Evolutionary conservation across 441 rosid genomes (phyloP).

Genomic region (Melastoma candidum): DNA sequence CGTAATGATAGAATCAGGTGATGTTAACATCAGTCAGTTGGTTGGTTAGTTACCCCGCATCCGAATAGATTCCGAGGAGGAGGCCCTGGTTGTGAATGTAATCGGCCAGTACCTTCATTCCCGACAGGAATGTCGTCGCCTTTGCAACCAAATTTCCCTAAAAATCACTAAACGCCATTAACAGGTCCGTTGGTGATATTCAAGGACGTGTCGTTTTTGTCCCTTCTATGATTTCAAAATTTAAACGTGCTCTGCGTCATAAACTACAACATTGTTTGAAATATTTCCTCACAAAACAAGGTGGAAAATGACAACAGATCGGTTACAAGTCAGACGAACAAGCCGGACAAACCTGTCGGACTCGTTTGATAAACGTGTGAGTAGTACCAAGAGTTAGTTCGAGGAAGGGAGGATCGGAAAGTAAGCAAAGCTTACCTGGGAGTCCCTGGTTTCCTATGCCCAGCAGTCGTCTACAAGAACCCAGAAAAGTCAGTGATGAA

Average conservation of each 20-base stretch:
- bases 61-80: constrained; percentile 55
- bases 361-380: no score
- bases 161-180: background rate
- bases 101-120: constrained; percentile 49
- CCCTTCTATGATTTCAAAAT: no score
- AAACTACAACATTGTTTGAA: no score
- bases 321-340: no score
- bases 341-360: no score
- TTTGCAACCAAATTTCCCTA: constrained; percentile 50
- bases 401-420: no score
- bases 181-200: no score
- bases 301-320: no score
- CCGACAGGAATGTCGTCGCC: constrained; percentile 50
- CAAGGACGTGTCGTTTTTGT: no score
- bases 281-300: no score
- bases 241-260: no score
- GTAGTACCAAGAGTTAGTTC: no score
- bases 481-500: background rate
- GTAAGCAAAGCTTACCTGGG: constrained; percentile 13
- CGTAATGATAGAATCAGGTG: background rate
- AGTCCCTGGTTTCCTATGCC: constrained; percentile 33
- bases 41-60: constrained; percentile 40
- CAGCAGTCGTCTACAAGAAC: constrained; percentile 30
- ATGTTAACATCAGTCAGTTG: background rate
- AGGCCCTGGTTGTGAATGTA: constrained; percentile 58